Base-by-base conservation (phyloP, 2,329 filamentous ascomycete species). In the Teratosphaeria pseudoeucalypti region DNA sequence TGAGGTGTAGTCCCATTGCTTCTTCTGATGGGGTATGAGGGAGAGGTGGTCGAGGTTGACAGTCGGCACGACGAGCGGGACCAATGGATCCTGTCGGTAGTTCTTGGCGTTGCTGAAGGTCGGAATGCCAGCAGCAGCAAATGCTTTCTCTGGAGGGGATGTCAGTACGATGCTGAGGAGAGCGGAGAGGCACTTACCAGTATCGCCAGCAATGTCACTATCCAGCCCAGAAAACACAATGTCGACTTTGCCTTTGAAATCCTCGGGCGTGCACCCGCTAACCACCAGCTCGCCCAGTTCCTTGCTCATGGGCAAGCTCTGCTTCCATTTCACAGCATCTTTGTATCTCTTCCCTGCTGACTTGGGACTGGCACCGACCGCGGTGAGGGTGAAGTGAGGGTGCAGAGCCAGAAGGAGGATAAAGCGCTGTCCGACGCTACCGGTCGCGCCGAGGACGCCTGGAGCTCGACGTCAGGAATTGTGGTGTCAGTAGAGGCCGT, bases 41-140 rank as follows among this genome's bases (percentile, higher is more conserved):
- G 88, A 84, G 68, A 96, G 83, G 76, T 97, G 92, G 52, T 84
- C 77, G 12, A 95, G 85, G 79, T 97, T 97, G 74, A 97, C 92
- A 23, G 91, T 96, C 1, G 94, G 94, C 9, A 97, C 92, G 64
- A 97, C 89, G 70, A 97, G 85, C 11, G 94, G 94, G 2, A 96
- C 91, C 55, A 92, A 80, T 23, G 91, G 90, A 73, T 96, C 87
- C 72, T 87, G 87, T 68, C 94, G 88, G 82, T 96, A 90, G 83
- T 96, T 97, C 77, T 96, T 96, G 57, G 94, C 92, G 75, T 97
- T 99, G 69, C 91, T 96, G 80, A 99, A 97, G 73, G 96, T 88
- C 69, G 90, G 85, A 57, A 96, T 85, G 71, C 96, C 86, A 62
- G 90, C 87, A 72, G 87, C 88, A 70, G 95, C 82, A 75, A 97